These are phyloP conservation scores for Pavlovales sp. DNA, from an alignment of 208 protist species.

Conservation along the genomic window DNA sequence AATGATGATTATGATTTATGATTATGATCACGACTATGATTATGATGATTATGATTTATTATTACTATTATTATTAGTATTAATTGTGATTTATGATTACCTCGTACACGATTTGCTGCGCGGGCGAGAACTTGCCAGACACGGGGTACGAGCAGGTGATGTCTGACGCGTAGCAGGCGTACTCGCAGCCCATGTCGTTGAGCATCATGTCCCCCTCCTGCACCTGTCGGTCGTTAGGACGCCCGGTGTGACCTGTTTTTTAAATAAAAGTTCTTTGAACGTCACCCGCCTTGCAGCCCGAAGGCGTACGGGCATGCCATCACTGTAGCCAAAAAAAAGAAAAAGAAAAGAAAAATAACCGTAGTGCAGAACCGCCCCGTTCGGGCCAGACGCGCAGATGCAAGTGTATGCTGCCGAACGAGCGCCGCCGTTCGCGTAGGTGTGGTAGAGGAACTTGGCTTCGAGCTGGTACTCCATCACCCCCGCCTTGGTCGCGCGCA, in stretches of 20 bases:
- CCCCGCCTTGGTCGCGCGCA: slow-evolving; percentile 36
- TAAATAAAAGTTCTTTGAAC: no score
- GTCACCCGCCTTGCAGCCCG: no score
- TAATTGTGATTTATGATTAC: no score
- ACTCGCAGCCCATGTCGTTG: slow-evolving; percentile 65
- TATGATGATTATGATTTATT: no score
- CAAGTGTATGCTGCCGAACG: slow-evolving; percentile 54
- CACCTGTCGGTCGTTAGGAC: slow-evolving; percentile 52
- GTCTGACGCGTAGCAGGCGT: slow-evolving; percentile 61
- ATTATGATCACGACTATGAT: no score
- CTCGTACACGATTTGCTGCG: slow-evolving; percentile 60
- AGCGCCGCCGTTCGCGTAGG: slow-evolving; percentile 35
- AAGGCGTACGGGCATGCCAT: no score
- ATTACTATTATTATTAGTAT: no score
- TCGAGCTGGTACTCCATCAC: slow-evolving; percentile 59
- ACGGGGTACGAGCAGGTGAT: slow-evolving; percentile 65
- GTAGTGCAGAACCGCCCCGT: slow-evolving; percentile 62
- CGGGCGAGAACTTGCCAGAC: slow-evolving; percentile 53
- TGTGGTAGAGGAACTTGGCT: slow-evolving; percentile 33
- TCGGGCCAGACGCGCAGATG: slow-evolving; percentile 57
- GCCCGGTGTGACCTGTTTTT: slow-evolving; percentile 50
- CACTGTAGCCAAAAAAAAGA: no score
- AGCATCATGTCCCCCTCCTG: slow-evolving; percentile 57
- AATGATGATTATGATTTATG: no score
- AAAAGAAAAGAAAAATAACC: no score